Evolutionary conservation across 2,329 filamentous ascomycete genomes (phyloP), one percentile per base, ranked within the genome.

Genomic region (Gnomoniopsis sp.): DNA sequence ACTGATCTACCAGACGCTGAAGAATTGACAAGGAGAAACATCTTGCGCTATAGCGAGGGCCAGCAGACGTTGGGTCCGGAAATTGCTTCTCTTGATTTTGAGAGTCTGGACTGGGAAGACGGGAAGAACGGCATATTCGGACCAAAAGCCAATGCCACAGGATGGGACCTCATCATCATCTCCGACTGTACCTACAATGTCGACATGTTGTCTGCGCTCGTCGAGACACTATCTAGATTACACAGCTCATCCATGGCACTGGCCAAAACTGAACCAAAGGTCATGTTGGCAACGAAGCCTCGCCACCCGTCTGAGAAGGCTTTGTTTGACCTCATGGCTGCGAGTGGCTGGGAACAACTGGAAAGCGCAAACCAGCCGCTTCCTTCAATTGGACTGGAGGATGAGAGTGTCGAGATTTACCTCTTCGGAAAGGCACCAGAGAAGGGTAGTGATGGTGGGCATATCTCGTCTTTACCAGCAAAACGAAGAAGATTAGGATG

Each of bases 111-210:
- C 68, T 86, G 83, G 83, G 76, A 83, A 22, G 74, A 81, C 34
- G 82, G 79, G 0, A 69, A 73, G 30, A 60, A 69, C 1, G 81
- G 79, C 0, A 57, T 52, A 0, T 80, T 85, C 61, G 79, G 79
- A 0, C 64, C 71, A 0, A 66, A 74, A 23, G 74, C 73, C 1
- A 62, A 64, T n/a, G 69, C 72, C 1, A 70, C 68, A 2, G 60
- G 68, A 2, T 86, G 82, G 82, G 78, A 85, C 59, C 69, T 85
- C 6, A 66, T 84, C 49, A 73, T 84, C 54, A 71, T 86, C 22
- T 84, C 82, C 66, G 83, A 86, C 68, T 85, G 83, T 74, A 85
- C 82, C 0, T 86, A 86, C 73, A 86, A 86, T 61, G 78, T 77
- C 55, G 82, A 85, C 66, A 79, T 77, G 62, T 70, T 86, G 26